Evolutionary conservation across 768 basidiomycete species (phyloP).

Genomic region (Tephrocybe sp.): DNA sequence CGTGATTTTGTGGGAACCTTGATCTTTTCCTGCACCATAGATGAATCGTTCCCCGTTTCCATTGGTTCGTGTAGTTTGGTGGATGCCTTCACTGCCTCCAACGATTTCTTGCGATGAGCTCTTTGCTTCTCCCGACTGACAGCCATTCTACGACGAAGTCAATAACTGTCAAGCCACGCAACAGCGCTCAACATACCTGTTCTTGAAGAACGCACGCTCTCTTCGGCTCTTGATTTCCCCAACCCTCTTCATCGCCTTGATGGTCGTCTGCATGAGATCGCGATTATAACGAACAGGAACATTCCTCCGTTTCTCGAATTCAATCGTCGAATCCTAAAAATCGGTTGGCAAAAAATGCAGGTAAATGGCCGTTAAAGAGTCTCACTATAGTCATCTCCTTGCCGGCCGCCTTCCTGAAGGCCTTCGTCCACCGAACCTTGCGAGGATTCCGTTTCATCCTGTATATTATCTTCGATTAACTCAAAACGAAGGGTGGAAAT

Average conservation of each 20-base stretch:
- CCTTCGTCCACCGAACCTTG: conserved; percentile 99
- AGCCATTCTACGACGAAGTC: conserved; percentile 65
- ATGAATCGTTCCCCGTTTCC: conserved; percentile 36
- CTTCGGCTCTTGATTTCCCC: conserved; percentile 88
- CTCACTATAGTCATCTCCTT: conserved; percentile 99
- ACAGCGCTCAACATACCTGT: no score
- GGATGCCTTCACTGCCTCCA: conserved; percentile 55
- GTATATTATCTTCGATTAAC: not conserved
- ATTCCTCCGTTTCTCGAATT: conserved; percentile 98
- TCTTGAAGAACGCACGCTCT: conserved; percentile 96
- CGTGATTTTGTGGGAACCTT: conserved; percentile 60
- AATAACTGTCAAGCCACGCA: conserved; percentile 14
- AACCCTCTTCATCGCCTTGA: conserved; percentile 95
- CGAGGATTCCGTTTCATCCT: conserved; percentile 99
- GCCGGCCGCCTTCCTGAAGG: conserved; percentile 96
- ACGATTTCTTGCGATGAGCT: conserved; percentile 64
- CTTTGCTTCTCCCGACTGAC: conserved; percentile 75
- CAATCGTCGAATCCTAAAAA: conserved; percentile 90
- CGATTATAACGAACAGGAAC: conserved; percentile 96
- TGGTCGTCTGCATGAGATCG: conserved; percentile 86
- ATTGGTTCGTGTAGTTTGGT: conserved; percentile 69
- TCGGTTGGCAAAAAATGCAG: not conserved
- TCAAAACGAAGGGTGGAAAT: conserved; percentile 3
- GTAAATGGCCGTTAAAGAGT: conserved; percentile 14
- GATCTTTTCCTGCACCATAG: conserved; percentile 73